Percentiles rank a stretch among this genome's conserved stretches.
phyloP scores from a whole-genome alignment of 2,329 filamentous ascomycete genomes.

The Colletotrichum tamarilloi region DNA sequence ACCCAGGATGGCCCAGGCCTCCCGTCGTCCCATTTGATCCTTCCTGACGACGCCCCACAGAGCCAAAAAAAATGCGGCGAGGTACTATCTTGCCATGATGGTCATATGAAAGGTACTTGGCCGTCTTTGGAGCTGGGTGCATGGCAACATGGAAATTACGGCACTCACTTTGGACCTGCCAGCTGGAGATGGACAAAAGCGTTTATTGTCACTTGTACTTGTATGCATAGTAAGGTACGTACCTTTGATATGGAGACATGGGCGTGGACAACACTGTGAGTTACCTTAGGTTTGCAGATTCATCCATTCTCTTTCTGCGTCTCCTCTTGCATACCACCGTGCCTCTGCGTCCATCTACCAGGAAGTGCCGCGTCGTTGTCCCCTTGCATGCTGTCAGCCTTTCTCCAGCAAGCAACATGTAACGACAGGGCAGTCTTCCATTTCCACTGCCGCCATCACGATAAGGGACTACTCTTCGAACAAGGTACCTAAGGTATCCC shows the following conservation, averaged over 20 bases:
- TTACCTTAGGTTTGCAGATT: neutral
- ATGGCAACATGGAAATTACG: neutral
- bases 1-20: conserved; percentile 9
- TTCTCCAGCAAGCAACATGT: neutral
- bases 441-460: neutral
- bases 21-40: conserved; percentile 14
- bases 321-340: neutral
- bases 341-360: neutral
- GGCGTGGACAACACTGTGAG: neutral
- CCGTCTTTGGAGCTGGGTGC: neutral
- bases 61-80: neutral
- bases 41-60: conserved; percentile 19
- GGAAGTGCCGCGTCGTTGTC: neutral
- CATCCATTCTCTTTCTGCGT: neutral
- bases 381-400: neutral
- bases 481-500: no score
- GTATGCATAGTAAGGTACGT: neutral
- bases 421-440: neutral
- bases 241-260: neutral
- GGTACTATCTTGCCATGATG: neutral
- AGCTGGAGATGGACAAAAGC: neutral
- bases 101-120: neutral
- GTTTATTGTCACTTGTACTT: neutral
- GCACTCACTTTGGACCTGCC: neutral
- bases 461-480: no score